These are phyloP conservation scores for Xanthoconium purpureum DNA, from an alignment of 768 basidiomycete genomes.

Conservation along the genomic window DNA sequence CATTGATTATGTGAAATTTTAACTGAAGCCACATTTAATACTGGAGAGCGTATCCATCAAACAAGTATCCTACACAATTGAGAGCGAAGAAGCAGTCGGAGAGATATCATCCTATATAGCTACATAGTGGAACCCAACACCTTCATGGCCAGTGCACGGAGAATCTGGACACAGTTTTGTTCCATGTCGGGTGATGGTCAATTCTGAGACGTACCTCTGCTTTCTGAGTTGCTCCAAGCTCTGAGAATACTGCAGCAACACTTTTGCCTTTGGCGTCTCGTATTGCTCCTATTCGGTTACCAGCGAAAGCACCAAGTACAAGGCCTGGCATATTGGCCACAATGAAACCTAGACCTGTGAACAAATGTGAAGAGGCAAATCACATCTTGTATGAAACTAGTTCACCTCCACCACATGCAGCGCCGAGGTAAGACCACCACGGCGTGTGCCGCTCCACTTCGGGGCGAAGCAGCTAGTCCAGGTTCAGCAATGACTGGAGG, in stretches of 20 bases:
- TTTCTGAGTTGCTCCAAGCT: conserved; percentile 74
- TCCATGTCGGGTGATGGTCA: not conserved
- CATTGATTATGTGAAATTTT: too few species aligned
- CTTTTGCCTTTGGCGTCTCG: conserved; percentile 94
- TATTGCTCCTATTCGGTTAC: conserved; percentile 87
- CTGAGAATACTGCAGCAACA: conserved; percentile 82
- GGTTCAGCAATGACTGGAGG: not conserved
- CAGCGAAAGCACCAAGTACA: conserved; percentile 81
- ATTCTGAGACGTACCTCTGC: conserved; percentile 63
- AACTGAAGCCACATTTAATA: not conserved
- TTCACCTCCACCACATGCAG: conserved; percentile 62
- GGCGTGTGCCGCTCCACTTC: conserved; percentile 71
- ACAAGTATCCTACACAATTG: conserved; percentile 8
- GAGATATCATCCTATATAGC: not conserved
- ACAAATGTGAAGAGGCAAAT: conserved; percentile 32
- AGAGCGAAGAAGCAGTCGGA: not conserved
- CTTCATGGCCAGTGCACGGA: conserved; percentile 79
- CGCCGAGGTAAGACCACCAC: conserved; percentile 75
- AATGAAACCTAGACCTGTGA: conserved; percentile 36
- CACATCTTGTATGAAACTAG: conserved; percentile 13
- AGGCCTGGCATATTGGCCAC: conserved; percentile 84
- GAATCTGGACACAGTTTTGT: conserved; percentile 47
- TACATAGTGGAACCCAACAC: conserved; percentile 65
- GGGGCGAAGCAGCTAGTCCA: conserved; percentile 65
- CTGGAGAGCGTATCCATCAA: not conserved